Conservation (phyloP, 805 yeast species). For the Babjeviella inositovora region DNA sequence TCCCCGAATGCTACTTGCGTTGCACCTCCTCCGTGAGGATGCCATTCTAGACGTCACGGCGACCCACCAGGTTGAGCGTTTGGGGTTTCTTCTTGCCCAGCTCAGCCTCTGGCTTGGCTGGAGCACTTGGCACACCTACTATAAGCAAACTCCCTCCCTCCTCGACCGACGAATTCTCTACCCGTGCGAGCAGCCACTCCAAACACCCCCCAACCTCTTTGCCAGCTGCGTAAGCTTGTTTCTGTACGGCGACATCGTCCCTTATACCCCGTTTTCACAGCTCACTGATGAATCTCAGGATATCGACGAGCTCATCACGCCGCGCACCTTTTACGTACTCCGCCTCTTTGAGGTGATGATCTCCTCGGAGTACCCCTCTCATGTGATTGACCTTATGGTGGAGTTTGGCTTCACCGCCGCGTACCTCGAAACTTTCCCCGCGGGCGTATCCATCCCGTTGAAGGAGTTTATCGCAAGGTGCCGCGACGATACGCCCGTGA, state of each 20-base stretch:
- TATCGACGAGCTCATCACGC: constrained; percentile 48
- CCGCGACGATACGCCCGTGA: constrained; percentile 33
- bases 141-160: constrained; percentile 15
- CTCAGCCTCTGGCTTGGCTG: constrained; percentile 58
- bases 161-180: constrained; percentile 22
- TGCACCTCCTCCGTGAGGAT: constrained; percentile 75
- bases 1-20: constrained; percentile 18
- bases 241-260: constrained; percentile 21
- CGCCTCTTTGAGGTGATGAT: constrained; percentile 47
- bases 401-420: constrained; percentile 32
- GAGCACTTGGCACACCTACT: constrained; percentile 49
- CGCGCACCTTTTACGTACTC: constrained; percentile 43
- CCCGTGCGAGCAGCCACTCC: constrained; percentile 24
- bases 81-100: constrained; percentile 45
- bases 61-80: constrained; percentile 11
- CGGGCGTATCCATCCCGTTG: constrained; percentile 55
- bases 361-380: constrained; percentile 31
- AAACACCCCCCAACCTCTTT: constrained; percentile 44
- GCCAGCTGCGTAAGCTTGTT: constrained; percentile 37
- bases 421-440: constrained; percentile 55
- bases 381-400: constrained; percentile 46
- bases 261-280: constrained; percentile 52
- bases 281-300: constrained; percentile 42
- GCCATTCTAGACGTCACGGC: constrained; percentile 36
- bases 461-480: constrained; percentile 39